Evolutionary conservation across 306 rosid species (phyloP), one percentile per base, ranked within the genome.

Genomic region (Canavalia gladiata): DNA sequence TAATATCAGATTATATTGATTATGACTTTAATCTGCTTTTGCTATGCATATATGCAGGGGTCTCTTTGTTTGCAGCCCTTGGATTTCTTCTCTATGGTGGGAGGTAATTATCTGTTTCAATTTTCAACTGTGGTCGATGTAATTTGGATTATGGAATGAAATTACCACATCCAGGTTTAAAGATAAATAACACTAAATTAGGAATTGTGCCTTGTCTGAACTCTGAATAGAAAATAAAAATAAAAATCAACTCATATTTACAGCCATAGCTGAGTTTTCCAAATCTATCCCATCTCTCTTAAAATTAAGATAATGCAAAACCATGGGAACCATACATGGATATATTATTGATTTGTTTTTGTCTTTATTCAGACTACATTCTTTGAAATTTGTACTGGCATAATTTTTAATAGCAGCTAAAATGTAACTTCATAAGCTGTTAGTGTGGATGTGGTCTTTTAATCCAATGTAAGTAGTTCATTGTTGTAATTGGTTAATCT

Each of bases 11-110:
- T 49, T 78, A 55, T 71, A 60, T 60, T 64, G 60, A 45, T 82
- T 43, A 72, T 76, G 68, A 70, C 34, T 65, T 60, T 78, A 47
- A 83, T 35, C 11, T 8, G 57, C 47, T 68, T 49, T 81, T 81
- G 10, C 50, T 60, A 63, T 81, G 71, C 74, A 66, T 72, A 10
- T 82, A 51, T 76, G 79, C 70, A 94, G 98, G 97, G 82, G 95
- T 96, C 18, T 92, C 99, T 79, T 89, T 94, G 86, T 93, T 94
- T 72, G 97, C 98, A 28, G 99, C 99, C 78, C 92, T 96, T 65
- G 99, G 98, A 55, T 96, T 96, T 91, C 97, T 96, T 83, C 93
- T 94, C 76, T 96, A 94, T 35, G 99, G 99, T 79, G 99, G 99
- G 84, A 96, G 99, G 99, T 96, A 90, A 67, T 58, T 64, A 8